Base-by-base conservation (phyloP, 805 yeast genomes). In the Millerago galiae region DNA sequence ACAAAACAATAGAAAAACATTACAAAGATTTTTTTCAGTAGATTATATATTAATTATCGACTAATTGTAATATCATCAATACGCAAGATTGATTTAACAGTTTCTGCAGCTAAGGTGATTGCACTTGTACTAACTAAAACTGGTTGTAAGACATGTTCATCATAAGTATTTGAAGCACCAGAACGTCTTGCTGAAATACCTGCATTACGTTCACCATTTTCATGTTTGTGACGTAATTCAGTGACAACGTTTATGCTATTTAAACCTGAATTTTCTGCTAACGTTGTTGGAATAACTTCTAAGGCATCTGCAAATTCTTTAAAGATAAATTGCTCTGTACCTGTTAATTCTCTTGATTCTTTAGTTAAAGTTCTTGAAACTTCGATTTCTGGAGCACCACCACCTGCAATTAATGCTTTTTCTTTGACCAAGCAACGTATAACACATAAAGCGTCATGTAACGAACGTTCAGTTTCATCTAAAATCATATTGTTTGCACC, bases 371-470 rank as follows among this genome's bases (percentile, higher is more conserved):
- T 96, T 65, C 86, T 86, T 10, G 97, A 84, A 95, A 93, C 91
- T 55, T 89, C 74, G 95, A 93, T 82, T 60, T 91, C 99, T 36
- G 98, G 95, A 6, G 99, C 98, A 56, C 98, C 99, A 50, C 99
- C 99, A 55, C 99, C 99, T 12, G 98, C 96, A 67, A 93, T 89
- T 59, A 96, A 86, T 55, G 91, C 80, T 14, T 96, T 85, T 56
- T 88, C 95, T 53, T 77, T 80, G 84, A 61, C 95, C 70, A 49
- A 83, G 72, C 43, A 88, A 95, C 16, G 96, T 89, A 86, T 49
- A 85, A 75, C 41, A 74, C 99, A 93, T 44, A 93, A 74, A 0
- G 99, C 98, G 65, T 93, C 99, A 59, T 93, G 99, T 50, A 93
- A 70, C 3, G 98, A 90, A 67, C 99, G 82, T 62, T 93, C 99